Base-by-base conservation (phyloP, 2,329 filamentous ascomycete species). In the Tothia fuscella region DNA sequence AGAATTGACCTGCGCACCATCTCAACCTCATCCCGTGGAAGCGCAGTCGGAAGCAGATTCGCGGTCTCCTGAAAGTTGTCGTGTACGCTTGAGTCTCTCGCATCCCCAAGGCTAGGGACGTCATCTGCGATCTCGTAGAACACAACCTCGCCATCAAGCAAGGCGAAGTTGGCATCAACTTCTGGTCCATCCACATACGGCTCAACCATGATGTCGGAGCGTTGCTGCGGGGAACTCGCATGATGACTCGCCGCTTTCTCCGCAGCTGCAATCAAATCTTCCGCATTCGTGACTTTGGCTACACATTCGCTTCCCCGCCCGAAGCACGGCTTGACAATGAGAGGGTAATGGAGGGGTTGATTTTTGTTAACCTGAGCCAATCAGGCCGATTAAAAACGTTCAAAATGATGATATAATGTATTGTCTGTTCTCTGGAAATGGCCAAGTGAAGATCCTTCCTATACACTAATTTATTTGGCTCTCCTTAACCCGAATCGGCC, bases 151-250 rank as follows among this genome's bases (percentile, higher is more conserved):
- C 62, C 62, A 36, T 66, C 51, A 12, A 51, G 48, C 1, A 67
- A 41, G 5, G 62, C 53, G 20, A 68, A 51, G 48, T 66, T 66
- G 35, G 53, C 59, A 43, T 66, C 63, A 1, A 67, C 51, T 43
- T 67, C 64, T 0, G 64, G 64, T 0, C 64, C 64, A 6, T 58
- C 54, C 16, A 59, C 46, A 41, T 66, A 67, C 9, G 50, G 47
- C 41, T 67, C 63, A 2, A 67, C 49, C 2, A 44, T 22, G 21
- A 44, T 29, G 17, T 29, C 29, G 16, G 37, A 31, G 13, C 30
- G 30, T n/a, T 21, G 33, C 10, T 43, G 17, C 13, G 29, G 20
- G 33, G 39, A 19, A 22, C 24, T 16, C 10, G 22, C 32, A 29
- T 40, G 38, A 36, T 47, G 19, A 30, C 21, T 21, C 4, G 25